Base-by-base conservation (phyloP, 2,329 filamentous ascomycete genomes). In the Nannizzia gypsea region DNA sequence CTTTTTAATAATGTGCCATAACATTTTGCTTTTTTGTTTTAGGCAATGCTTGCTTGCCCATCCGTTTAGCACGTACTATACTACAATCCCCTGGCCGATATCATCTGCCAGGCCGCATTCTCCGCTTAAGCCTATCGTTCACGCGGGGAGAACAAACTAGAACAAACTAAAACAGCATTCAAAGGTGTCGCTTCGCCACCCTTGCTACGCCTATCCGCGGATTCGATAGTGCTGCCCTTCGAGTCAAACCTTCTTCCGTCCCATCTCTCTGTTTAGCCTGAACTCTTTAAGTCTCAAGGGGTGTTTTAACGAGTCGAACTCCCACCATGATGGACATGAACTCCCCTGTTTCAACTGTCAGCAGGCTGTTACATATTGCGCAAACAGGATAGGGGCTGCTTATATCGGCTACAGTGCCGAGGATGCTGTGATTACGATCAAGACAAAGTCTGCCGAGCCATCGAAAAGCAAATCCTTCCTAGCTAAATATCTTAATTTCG, bases 171-270 rank as follows among this genome's bases (percentile, higher is more conserved):
- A 17, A 42, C 38, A n/a, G 6, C 6, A 6, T 42, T 42, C 38
- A 42, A 17, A 17, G 38, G 9, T 50, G 44, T 22, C n/a, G 6
- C 48, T 34, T 54, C 11, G 31, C 31, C 26, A 54, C 8, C 50
- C 50, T 34, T 54, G 50, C 50, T 15, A 52, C 50, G 50, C 50
- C 50, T 54, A 54, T 54, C 28, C 13, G n/a, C 50, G 50, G 50
- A 54, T 34, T 54, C 24, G 28, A 26, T 52, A 24, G 26, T 13
- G 9, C 5, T n/a, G 6, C 15, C 38, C 15, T 42, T 42, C 3
- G 15, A 17, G 6, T 6, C 6, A 42, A 42, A n/a, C 38, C n/a
- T 31, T 54, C 8, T 36, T 24, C 28, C 26, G 50, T 26, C 6
- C 22, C 24, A 46, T 46, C 8, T 46, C 42, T 20, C 42, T 11